Conservation (phyloP, 2,329 filamentous ascomycete genomes). For the Aspergillus terreus region DNA sequence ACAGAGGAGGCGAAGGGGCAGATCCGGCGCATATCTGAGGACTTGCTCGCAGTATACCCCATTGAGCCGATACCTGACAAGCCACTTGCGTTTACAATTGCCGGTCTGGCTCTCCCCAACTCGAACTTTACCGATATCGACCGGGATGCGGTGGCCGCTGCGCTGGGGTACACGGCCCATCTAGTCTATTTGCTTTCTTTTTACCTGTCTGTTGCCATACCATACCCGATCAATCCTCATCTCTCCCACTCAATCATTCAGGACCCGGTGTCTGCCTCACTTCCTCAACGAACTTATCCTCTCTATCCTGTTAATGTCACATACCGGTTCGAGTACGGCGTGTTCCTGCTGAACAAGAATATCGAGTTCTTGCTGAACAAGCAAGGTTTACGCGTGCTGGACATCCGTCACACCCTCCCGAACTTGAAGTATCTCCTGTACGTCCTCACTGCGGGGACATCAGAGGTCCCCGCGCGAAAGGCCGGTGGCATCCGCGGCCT, state of each 20-base stretch:
- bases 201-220: conserved; percentile 74
- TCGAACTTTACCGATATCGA: conserved; percentile 66
- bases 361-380: conserved; percentile 68
- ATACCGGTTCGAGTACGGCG: conserved; percentile 92
- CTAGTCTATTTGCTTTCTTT: conserved; percentile 72
- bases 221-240: conserved; percentile 71
- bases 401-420: conserved; percentile 86
- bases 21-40: conserved; percentile 80
- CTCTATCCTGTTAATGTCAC: conserved; percentile 71
- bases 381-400: conserved; percentile 74
- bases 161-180: conserved; percentile 74
- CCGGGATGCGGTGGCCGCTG: conserved; percentile 71
- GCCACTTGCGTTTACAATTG: conserved; percentile 79
- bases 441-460: conserved; percentile 75
- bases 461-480: conserved; percentile 56
- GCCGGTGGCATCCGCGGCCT: conserved; percentile 52
- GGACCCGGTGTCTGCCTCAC: conserved; percentile 62
- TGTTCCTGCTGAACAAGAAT: conserved; percentile 95
- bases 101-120: conserved; percentile 74
- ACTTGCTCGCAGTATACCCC: conserved; percentile 73
- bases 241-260: conserved; percentile 72
- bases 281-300: conserved; percentile 68
- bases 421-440: conserved; percentile 93
- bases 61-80: conserved; percentile 65
- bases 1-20: conserved; percentile 73